A percentile compares a stretch with the other conserved stretches of the same genome.
phyloP scores from a whole-genome alignment of 1,284 basidiomycete species.

The Irpex sp. region DNA sequence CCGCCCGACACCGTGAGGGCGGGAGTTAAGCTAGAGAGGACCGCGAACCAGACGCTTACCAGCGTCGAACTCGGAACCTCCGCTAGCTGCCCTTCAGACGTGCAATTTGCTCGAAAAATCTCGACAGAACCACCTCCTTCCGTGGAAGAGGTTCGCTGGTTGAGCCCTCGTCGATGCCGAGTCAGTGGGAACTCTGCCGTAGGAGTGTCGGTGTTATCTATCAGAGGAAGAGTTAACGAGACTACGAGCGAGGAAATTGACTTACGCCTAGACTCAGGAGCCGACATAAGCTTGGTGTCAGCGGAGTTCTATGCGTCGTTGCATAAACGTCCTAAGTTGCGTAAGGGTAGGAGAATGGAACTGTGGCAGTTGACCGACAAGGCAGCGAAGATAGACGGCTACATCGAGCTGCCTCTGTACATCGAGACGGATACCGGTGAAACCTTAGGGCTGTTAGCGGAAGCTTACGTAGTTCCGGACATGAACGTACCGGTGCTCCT shows the following conservation, averaged over 20 bases:
- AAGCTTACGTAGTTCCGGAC: no score
- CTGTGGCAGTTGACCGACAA: neutral
- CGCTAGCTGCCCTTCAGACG: neutral
- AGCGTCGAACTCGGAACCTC: neutral
- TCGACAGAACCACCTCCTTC: neutral
- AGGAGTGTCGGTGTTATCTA: neutral
- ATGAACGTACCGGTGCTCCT: no score
- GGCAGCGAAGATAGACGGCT: neutral
- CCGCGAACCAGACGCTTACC: no score
- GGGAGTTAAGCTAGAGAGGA: no score
- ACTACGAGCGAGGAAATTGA: neutral
- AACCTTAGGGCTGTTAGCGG: no score
- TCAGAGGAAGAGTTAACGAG: neutral
- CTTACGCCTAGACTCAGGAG: neutral
- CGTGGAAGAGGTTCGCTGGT: neutral
- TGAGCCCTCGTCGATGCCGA: neutral
- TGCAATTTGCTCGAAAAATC: no score
- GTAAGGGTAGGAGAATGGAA: neutral
- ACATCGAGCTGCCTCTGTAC: neutral
- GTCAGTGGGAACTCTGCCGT: neutral
- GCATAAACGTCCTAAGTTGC: neutral
- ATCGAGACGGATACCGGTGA: no score
- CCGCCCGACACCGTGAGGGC: no score
- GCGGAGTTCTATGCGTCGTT: neutral
- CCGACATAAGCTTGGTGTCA: neutral